Base-by-base conservation (phyloP, 2,329 filamentous ascomycete species). In the Thelonectria discophora region DNA sequence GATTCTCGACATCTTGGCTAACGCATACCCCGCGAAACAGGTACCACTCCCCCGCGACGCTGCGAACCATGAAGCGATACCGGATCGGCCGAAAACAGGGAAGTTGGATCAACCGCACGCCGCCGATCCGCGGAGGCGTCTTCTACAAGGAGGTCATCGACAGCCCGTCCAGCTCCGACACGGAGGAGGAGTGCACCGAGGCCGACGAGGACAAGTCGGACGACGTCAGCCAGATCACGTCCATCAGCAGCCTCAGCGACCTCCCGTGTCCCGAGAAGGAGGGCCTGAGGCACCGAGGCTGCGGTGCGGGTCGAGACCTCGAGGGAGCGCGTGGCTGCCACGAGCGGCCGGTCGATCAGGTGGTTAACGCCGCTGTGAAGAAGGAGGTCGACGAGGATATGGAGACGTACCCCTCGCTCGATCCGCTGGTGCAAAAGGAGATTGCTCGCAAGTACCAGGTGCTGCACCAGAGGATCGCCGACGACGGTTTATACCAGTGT, bases 401-500 rank as follows among this genome's bases (percentile, higher is more conserved):
- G 43, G 62, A 65, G 2, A 74, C 73, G 8, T 84, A 84, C 62
- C 87, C 87, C 0, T 82, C 86, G 0, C 67, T 88, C 7, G 85
- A 88, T 62, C 72, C 78, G 1, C 73, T 74, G 9, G 82, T 84
- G 4, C 87, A 90, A 75, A 74, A 79, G 12, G 78, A 80, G 20
- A 88, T 90, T 65, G 75, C 80, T 1, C 55, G 66, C 47, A 85
- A 86, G 67, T 90, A 89, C 74, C 81, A 84, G 12, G 73, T 72
- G 3, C 75, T 90, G 32, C 85, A 89, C 68, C 77, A 86, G 64
- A 77, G 78, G 43, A 73, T 90, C 63, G 78, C 81, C 53, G 81
- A 83, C 9, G 77, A 81, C 61, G 86, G 87, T 2, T 78, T 86
- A 17, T 90, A 89, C 75, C 65, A 84, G 10, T 90, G 87, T 66